phyloP scores from a whole-genome alignment of 2,329 filamentous ascomycete species.

The Calycina marina region DNA sequence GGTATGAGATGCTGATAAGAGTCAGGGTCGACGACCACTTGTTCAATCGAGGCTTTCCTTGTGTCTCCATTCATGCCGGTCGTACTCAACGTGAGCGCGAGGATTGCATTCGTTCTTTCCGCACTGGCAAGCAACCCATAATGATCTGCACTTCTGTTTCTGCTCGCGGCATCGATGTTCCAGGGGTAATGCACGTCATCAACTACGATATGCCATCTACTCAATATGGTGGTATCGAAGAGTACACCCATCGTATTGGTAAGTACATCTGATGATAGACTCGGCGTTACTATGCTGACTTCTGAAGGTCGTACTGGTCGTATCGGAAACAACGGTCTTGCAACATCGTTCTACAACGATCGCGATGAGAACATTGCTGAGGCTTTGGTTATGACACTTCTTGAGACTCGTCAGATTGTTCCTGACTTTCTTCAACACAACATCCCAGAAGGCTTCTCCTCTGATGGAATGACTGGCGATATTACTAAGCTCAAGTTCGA shows the following conservation, averaged over 20 bases:
- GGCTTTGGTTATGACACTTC: slow-evolving; percentile 63
- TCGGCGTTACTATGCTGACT: not conserved
- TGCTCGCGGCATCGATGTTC: slow-evolving; percentile 78
- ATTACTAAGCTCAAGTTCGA: slow-evolving; percentile 27
- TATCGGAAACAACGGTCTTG: slow-evolving; percentile 74
- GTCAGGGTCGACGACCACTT: slow-evolving; percentile 62
- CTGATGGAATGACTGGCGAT: slow-evolving; percentile 19
- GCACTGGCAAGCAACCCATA: slow-evolving; percentile 50
- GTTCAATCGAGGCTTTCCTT: slow-evolving; percentile 65
- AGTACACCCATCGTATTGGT: slow-evolving; percentile 93
- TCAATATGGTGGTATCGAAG: slow-evolving; percentile 73
- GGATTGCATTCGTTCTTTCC: slow-evolving; percentile 78
- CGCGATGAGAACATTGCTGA: slow-evolving; percentile 57
- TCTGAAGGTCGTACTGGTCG: slow-evolving; percentile 70
- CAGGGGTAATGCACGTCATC: slow-evolving; percentile 78
- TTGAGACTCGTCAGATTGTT: slow-evolving; percentile 65
- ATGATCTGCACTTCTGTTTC: slow-evolving; percentile 76
- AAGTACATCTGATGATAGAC: slow-evolving; percentile 27
- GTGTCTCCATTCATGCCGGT: slow-evolving; percentile 76
- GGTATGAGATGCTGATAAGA: too few species aligned
- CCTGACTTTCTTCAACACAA: slow-evolving; percentile 66
- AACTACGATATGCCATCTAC: slow-evolving; percentile 76
- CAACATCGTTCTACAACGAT: slow-evolving; percentile 80
- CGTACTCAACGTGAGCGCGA: slow-evolving; percentile 86
- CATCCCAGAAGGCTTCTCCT: slow-evolving; percentile 37